Evolutionary conservation across 1,284 basidiomycete species (phyloP).

Genomic region (Porogramme epimiltina): DNA sequence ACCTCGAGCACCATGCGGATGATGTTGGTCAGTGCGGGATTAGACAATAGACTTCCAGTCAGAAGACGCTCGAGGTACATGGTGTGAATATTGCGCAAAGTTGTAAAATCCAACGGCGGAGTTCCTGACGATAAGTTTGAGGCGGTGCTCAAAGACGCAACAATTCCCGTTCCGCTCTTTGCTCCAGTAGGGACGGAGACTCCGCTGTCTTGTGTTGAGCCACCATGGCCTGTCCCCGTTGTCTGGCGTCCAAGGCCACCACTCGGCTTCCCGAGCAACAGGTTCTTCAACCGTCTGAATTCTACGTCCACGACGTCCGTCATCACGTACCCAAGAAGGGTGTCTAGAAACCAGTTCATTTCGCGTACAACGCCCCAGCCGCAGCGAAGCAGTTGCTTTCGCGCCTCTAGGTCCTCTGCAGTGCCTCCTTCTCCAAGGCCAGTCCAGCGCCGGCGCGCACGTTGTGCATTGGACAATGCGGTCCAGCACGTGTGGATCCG

Average conservation of each 20-base stretch:
- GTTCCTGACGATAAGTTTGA: constrained; percentile 23
- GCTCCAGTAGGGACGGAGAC: constrained; percentile 6
- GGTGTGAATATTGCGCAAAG: constrained; percentile 77
- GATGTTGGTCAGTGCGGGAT: constrained; percentile 61
- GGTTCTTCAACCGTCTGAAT: constrained; percentile 66
- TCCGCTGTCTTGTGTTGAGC: neutral
- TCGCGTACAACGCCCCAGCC: constrained; percentile 85
- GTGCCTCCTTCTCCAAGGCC: constrained; percentile 87
- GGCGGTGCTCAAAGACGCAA: constrained; percentile 25
- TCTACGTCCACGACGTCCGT: constrained; percentile 89
- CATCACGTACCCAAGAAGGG: constrained; percentile 81
- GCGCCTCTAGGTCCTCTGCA: constrained; percentile 61
- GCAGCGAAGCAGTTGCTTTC: constrained; percentile 67
- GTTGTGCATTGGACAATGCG: constrained; percentile 80
- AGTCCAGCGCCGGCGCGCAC: constrained; percentile 81
- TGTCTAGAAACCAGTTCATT: constrained; percentile 92
- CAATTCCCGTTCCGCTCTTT: constrained; percentile 17
- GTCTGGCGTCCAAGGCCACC: constrained; percentile 20
- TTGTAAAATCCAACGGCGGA: constrained; percentile 77
- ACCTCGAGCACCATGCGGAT: constrained; percentile 76
- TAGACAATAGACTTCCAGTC: constrained; percentile 79
- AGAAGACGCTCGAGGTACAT: constrained; percentile 81
- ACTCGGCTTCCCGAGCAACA: constrained; percentile 38
- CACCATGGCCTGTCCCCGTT: constrained; percentile 16
- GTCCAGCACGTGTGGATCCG: constrained; percentile 83